Evolutionary conservation across 1,284 basidiomycete genomes (phyloP).

Genomic region (Leccinum subspadiceum): DNA sequence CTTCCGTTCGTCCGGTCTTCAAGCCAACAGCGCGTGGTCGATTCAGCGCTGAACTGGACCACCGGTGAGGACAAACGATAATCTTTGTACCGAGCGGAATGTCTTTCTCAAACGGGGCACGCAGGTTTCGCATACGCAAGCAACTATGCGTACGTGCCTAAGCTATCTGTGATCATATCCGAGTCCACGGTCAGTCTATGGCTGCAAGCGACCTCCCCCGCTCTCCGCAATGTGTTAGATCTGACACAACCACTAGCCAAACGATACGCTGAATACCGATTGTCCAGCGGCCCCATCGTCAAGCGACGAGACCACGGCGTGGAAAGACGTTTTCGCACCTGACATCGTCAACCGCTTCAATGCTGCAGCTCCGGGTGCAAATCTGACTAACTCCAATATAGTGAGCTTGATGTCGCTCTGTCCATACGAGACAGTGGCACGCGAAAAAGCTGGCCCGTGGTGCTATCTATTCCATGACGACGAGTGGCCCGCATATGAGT

Average conservation of each 20-base stretch:
- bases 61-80: constrained; percentile 41
- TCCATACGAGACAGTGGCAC: constrained; percentile 53
- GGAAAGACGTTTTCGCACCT: constrained; percentile 54
- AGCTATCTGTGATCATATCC: constrained; percentile 50
- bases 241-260: constrained; percentile 37
- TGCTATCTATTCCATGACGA: no score
- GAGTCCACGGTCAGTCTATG: constrained; percentile 46
- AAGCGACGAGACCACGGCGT: constrained; percentile 40
- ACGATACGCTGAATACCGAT: constrained; percentile 69
- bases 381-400: constrained; percentile 56
- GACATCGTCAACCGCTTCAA: constrained; percentile 66
- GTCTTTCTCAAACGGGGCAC: neutral
- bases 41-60: constrained; percentile 70
- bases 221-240: neutral
- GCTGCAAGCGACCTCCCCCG: neutral
- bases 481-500: no score
- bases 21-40: constrained; percentile 56
- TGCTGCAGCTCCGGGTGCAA: constrained; percentile 55
- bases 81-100: neutral
- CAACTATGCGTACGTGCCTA: constrained; percentile 36
- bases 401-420: constrained; percentile 71
- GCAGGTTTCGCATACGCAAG: constrained; percentile 54
- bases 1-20: constrained; percentile 69
- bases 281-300: constrained; percentile 54
- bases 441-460: neutral